phyloP scores from a whole-genome alignment of 2,329 filamentous ascomycete genomes.

The Venturia asperata region DNA sequence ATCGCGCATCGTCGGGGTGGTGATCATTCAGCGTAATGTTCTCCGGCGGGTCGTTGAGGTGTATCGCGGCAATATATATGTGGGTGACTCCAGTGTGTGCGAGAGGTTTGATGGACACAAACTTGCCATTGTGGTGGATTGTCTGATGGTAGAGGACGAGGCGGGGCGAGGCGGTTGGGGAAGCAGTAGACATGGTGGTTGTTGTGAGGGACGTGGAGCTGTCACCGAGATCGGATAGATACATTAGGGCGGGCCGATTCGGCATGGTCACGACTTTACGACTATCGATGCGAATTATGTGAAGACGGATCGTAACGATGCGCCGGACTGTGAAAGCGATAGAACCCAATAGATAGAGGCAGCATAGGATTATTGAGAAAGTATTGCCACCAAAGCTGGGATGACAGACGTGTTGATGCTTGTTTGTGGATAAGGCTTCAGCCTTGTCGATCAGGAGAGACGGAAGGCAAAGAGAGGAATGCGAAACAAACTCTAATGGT shows the following conservation, averaged over 20 bases:
- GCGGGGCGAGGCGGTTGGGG: slow-evolving; percentile 26
- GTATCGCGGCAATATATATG: slow-evolving; percentile 78
- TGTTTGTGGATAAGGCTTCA: neutral
- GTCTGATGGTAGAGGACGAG: slow-evolving; percentile 60
- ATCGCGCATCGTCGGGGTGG: slow-evolving; percentile 58
- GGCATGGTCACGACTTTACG: neutral
- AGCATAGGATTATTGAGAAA: neutral
- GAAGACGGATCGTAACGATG: neutral
- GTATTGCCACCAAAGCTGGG: neutral
- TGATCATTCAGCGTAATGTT: slow-evolving; percentile 76
- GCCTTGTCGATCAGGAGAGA: neutral
- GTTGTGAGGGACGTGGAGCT: neutral
- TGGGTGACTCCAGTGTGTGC: slow-evolving; percentile 63
- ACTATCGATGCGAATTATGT: neutral
- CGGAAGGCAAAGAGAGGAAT: neutral
- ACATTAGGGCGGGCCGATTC: neutral
- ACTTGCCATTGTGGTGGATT: slow-evolving; percentile 46
- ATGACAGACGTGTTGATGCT: neutral
- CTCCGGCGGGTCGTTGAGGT: slow-evolving; percentile 63
- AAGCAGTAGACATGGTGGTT: neutral
- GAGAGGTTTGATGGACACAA: slow-evolving; percentile 56
- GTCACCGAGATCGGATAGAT: neutral
- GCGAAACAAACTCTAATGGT: neutral
- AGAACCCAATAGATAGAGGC: too few relatives aligned
- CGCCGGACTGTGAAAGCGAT: neutral